These are phyloP conservation scores for Cicer pinnatifidum DNA, from an alignment of 306 rosid genomes.

Conservation along the genomic window DNA sequence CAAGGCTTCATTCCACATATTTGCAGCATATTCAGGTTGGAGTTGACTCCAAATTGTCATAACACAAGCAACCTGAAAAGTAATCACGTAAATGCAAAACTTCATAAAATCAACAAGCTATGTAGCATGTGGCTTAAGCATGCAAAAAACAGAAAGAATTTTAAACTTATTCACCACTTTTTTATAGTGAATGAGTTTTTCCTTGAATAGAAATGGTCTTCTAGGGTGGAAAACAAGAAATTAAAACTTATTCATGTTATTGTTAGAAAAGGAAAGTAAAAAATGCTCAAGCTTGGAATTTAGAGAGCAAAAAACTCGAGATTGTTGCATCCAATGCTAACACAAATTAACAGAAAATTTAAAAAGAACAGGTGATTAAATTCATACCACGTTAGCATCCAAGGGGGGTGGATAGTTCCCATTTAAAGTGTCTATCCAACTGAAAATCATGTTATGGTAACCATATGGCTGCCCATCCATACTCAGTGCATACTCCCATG, in stretches of 20 bases:
- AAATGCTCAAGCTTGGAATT: constrained; percentile 4
- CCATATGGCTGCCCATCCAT: constrained; percentile 92
- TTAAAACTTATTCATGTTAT: constrained; percentile 2
- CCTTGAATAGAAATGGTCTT: constrained; percentile 23
- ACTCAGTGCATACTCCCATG: constrained; percentile 92
- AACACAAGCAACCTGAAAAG: constrained; percentile 84
- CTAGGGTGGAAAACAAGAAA: constrained; percentile 12
- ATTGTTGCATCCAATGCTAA: constrained; percentile 10
- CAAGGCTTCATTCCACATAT: constrained; percentile 98
- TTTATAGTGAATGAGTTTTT: constrained; percentile 13
- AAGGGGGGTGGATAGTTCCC: constrained; percentile 94
- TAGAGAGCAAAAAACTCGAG: constrained; percentile 11
- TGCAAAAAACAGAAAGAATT: constrained; percentile 3
- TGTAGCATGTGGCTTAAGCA: constrained; percentile 26
- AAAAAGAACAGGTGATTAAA: constrained; percentile 28
- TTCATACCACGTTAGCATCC: constrained; percentile 87
- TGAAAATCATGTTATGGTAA: constrained; percentile 93
- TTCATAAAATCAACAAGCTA: constrained; percentile 26
- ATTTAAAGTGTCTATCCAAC: constrained; percentile 88
- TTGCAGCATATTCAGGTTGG: constrained; percentile 87
- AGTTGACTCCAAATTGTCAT: constrained; percentile 96
- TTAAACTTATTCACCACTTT: constrained; percentile 16
- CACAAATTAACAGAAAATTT: constrained; percentile 30
- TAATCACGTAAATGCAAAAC: constrained; percentile 42
- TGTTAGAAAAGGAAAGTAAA: constrained; percentile 14